Evolutionary conservation across 768 basidiomycete species (phyloP), one percentile per base, ranked within the genome.

Genomic region (Termitomyces heimii): DNA sequence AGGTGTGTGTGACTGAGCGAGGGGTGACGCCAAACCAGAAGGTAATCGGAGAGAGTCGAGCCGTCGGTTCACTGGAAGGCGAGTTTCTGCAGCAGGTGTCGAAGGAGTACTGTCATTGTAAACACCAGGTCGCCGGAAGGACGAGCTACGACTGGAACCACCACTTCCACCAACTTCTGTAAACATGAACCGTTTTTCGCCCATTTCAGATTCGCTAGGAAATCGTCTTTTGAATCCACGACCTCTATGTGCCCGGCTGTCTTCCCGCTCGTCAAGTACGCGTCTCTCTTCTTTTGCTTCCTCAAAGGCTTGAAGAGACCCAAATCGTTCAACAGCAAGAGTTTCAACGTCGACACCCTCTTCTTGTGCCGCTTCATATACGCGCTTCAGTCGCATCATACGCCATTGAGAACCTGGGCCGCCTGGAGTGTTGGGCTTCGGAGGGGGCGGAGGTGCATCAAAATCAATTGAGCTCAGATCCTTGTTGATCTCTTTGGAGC

Each of bases 391-490:
- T 64, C 94, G 93, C 86, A 92, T 94, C 97, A 98, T 98, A 16
- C 97, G 86, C 96, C 97, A 99, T 67, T 85, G 86, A 2, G 92
- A 93, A 12, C 96, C 96, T 5, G 94, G 89, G 2, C 93, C 94
- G 2, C 96, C 96, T 0, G 94, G 92, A 0, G 81, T 83, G 54
- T 75, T 68, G 22, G 81, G 66, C 68, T 80, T 83, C 5, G 78
- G 71, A 49, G 76, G 73, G 37, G 72, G 69, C 1, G 74, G 65
- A 4, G 78, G 66, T 26, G 75, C 73, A 51, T 76, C 73, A 13
- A 74, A 67, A 56, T 81, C 70, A 26, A 75, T 68, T 59, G 81
- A 73, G 55, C 71, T 76, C 43, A 89, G 69, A 46, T 84, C 78
- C 9, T 70, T 66, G 63, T 90, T 89, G 31, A 89, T 76, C 65